These are phyloP conservation scores for Hemileia vastatrix DNA, from an alignment of 1,284 basidiomycete genomes.

Conservation along the genomic window DNA sequence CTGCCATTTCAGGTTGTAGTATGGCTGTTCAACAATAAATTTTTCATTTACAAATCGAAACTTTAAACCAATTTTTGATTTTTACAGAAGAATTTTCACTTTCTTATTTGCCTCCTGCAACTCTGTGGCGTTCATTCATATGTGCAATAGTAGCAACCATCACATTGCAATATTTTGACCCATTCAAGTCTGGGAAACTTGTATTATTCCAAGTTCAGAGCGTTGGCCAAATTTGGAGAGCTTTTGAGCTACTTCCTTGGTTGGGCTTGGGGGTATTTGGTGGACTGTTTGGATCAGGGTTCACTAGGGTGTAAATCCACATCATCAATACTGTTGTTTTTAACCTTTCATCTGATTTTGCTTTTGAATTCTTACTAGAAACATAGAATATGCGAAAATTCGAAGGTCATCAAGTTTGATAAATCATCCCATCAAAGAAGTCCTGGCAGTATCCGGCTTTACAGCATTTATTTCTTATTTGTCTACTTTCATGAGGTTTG, in stretches of 20 bases:
- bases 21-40: not conserved
- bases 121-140: conserved; percentile 66
- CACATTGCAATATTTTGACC: conserved; percentile 60
- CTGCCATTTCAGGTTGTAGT: not conserved
- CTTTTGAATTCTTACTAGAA: conserved; percentile 35
- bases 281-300: conserved; percentile 17
- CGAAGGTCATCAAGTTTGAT: conserved; percentile 53
- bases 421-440: conserved; percentile 58
- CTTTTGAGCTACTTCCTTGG: conserved; percentile 56
- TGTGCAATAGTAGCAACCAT: conserved; percentile 63
- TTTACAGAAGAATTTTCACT: conserved; percentile 33
- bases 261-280: conserved; percentile 12
- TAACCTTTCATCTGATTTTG: conserved; percentile 45
- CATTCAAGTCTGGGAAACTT: conserved; percentile 63
- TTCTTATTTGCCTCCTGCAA: conserved; percentile 59
- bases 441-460: conserved; percentile 55
- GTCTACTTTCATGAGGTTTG: conserved; percentile 52
- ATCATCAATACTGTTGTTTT: conserved; percentile 54
- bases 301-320: conserved; percentile 12
- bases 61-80: not conserved
- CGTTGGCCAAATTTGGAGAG: conserved; percentile 50
- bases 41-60: not conserved
- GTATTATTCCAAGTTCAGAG: conserved; percentile 54
- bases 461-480: conserved; percentile 61
- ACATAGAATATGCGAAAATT: conserved; percentile 56